Base-by-base conservation (phyloP, 2,329 filamentous ascomycete genomes). In the Colletotrichum lindemuthianum region DNA sequence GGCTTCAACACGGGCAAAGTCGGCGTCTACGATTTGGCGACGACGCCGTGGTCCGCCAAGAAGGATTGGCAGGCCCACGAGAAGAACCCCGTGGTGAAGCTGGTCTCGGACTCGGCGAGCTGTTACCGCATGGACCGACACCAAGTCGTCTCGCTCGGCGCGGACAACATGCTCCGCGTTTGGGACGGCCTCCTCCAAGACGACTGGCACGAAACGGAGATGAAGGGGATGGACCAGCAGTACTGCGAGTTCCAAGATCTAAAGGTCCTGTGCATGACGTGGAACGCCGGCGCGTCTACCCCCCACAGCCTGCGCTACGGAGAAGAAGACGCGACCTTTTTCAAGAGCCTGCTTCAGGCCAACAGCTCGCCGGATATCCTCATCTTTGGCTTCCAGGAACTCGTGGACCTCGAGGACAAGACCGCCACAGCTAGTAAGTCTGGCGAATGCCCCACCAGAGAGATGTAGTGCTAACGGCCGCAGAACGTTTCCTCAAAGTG, bases 401-500 rank as follows among this genome's bases (percentile, higher is more conserved):
- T 99, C n/a, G 96, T 99, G 4, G 96, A 99, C 73, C 83, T 99
- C 8, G 96, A 99, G 76, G 92, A 99, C 79, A 98, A 98, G 80
- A 96, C 94, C 70, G 91, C 96, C 54, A 98, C 95, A 24, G 96
- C 96, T n/a, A 97, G 88, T 88, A 77, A 73, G 85, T 83, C 15
- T 4, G 8, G 6, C 11, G 6, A 2, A n/a, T 13, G 5, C 9
- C 12, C 33, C 13, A 52, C 6, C 34, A 3, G 9, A 4, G 9
- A 45, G 9, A 41, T 12, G n/a, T 50, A 40, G 74, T 81, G 71
- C 24, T 24, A 81, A 60, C 33, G 1, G 6, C 34, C 24, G 15
- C 71, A 88, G 86, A 96, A 79, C 93, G 92, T 59, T 89, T 98
- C 70, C 90, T 98, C 74, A 96, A 94, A 73, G 92, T 91, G 70